Evolutionary conservation across 345 rosid species (phyloP).

Genomic region (Eucalyptus brandiana): DNA sequence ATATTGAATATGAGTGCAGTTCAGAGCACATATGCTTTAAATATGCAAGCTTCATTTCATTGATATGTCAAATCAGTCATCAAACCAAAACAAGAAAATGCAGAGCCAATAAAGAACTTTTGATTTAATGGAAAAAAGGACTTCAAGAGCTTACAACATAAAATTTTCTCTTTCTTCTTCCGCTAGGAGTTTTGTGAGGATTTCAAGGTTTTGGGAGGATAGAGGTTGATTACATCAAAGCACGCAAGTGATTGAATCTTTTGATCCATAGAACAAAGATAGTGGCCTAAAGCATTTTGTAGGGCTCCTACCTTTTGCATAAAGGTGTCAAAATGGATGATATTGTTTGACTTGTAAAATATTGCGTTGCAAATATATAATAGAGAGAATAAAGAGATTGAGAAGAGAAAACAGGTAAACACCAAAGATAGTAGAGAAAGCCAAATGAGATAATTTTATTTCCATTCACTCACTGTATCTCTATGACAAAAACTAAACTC

Average conservation of each 20-base stretch:
- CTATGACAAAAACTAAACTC: no score
- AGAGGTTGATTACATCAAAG: not conserved
- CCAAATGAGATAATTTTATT: no score
- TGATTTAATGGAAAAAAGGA: no score
- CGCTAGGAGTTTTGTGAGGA: not conserved
- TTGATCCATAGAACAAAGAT: not conserved
- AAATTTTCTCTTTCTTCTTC: no score
- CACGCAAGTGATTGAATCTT: not conserved
- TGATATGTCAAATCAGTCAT: not conserved
- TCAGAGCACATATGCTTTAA: not conserved
- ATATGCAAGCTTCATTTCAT: not conserved
- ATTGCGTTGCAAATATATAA: no score
- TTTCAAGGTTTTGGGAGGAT: not conserved
- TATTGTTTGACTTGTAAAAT: not conserved
- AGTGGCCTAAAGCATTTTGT: not conserved
- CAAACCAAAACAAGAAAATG: not conserved
- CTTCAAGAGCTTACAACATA: not conserved
- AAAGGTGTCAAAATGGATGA: not conserved
- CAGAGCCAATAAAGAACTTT: not conserved
- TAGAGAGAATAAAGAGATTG: no score
- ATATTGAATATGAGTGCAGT: not conserved
- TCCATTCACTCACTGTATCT: no score
- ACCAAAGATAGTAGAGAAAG: no score
- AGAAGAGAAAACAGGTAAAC: no score
- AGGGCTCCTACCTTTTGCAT: not conserved